Evolutionary conservation across 805 yeast species (phyloP), one percentile per base, ranked within the genome.

Genomic region (Candida pini): DNA sequence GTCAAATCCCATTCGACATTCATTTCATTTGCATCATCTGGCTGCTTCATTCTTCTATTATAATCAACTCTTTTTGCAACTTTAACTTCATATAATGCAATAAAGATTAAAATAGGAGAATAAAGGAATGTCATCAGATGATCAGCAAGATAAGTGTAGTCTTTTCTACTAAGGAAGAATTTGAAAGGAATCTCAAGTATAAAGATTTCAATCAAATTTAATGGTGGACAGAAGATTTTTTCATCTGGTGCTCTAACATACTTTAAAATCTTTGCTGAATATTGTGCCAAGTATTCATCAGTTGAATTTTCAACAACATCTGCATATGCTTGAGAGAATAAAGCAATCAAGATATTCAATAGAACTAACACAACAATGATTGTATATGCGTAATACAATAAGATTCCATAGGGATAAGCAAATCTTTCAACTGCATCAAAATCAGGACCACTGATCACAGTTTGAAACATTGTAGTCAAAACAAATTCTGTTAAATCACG

Each of bases 231-330:
- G 54, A 76, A 87, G 26, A 86, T 82, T 51, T 82, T 77, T 38
- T 77, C 80, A 61, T 87, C 96, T 0, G 96, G 96, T 0, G 95
- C 95, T 47, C 96, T 69, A 34, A 86, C 77, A 54, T 82, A 87
- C 41, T 89, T 69, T 47, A 87, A 68, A 1, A 94, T 85, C 64
- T 87, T 85, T 42, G 82, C 82, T 4, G 95, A 84, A 45, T 83
- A 83, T 35, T 85, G 69, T 0, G 94, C 94, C 65, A 86, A 71
- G 53, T 81, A 87, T 55, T 87, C 95, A 51, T 83, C 86, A 14
- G 81, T 75, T 1, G 95, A 87, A 62, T 86, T 84, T 30, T 76
- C 90, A 33, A 80, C 81, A 43, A 87, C 86, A 36, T 75, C 75
- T 29, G 83, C 78, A 53, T 87, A 87, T 0, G 95, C 92, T 31